Evolutionary conservation across 495 filamentous ascomycete species (phyloP).

Genomic region (Monascus purpureus): DNA sequence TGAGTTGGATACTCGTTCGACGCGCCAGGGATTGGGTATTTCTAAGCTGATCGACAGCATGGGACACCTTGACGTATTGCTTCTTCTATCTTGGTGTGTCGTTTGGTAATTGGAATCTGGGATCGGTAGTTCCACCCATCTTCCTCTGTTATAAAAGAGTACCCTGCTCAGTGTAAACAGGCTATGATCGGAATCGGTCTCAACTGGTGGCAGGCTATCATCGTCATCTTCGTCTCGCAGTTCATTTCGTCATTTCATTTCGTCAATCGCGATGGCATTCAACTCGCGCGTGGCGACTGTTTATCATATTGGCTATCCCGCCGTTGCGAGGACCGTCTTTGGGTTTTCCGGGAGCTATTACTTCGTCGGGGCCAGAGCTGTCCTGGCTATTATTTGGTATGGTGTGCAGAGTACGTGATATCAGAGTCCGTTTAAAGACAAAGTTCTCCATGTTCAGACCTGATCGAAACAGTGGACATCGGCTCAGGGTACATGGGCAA

Average conservation of each 20-base stretch:
- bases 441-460: not conserved
- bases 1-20: too few species aligned
- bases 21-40: too few species aligned
- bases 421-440: not conserved
- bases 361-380: constrained; percentile 39
- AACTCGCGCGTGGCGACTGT: constrained; percentile 17
- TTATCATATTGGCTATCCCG: constrained; percentile 41
- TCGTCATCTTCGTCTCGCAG: constrained; percentile 28
- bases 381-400: constrained; percentile 50
- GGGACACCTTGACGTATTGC: too few species aligned
- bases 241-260: too few species aligned
- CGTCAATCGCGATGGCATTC: constrained; percentile 28
- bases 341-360: constrained; percentile 49
- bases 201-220: constrained; percentile 31
- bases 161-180: not conserved
- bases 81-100: constrained; percentile 6
- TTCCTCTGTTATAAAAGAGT: not conserved
- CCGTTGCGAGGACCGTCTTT: constrained; percentile 40
- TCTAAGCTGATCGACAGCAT: too few species aligned
- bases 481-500: constrained; percentile 41
- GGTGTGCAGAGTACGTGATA: constrained; percentile 36
- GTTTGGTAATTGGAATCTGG: constrained; percentile 29
- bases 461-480: constrained; percentile 21
- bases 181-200: constrained; percentile 28
- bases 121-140: constrained; percentile 5